phyloP scores from a whole-genome alignment of 2,329 filamentous ascomycete genomes.

The Scleromitrula shiraiana region DNA sequence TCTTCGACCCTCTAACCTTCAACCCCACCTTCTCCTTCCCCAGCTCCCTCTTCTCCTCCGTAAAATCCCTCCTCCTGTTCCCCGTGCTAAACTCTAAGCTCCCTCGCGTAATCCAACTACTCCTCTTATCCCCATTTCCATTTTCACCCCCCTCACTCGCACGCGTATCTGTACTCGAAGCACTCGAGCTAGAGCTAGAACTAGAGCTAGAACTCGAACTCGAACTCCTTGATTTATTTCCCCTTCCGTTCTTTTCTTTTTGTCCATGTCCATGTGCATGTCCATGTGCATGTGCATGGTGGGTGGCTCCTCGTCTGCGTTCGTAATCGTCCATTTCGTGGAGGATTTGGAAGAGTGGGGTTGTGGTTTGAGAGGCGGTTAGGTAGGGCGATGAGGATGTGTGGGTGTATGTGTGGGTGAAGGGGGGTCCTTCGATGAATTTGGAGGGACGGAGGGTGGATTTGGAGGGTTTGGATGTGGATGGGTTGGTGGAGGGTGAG shows the following conservation, averaged over 20 bases:
- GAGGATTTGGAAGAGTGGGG: slow-evolving; percentile 11
- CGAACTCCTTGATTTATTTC: too few species aligned
- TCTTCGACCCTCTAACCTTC: slow-evolving; percentile 8
- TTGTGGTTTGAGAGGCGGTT: background rate
- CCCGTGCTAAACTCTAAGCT: too few species aligned
- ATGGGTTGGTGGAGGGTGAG: background rate
- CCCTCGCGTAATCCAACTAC: too few species aligned
- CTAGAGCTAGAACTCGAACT: too few species aligned
- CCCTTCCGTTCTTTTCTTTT: too few species aligned
- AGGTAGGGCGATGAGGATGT: slow-evolving; percentile 5
- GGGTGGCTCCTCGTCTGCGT: background rate
- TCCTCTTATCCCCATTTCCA: background rate
- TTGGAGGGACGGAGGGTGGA: slow-evolving; percentile 6
- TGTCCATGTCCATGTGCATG: background rate
- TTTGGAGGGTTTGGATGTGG: background rate
- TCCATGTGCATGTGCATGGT: background rate
- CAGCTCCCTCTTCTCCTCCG: too few species aligned
- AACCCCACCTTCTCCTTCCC: background rate
- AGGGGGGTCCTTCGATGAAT: slow-evolving; percentile 13
- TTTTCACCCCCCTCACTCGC: background rate
- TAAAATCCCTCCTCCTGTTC: too few species aligned
- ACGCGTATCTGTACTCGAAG: too few species aligned
- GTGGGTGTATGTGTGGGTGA: slow-evolving; percentile 7
- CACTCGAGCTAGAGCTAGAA: too few species aligned
- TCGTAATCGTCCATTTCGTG: slow-evolving; percentile 13